phyloP scores from a whole-genome alignment of 495 filamentous ascomycete species.

The Extremus antarcticus region DNA sequence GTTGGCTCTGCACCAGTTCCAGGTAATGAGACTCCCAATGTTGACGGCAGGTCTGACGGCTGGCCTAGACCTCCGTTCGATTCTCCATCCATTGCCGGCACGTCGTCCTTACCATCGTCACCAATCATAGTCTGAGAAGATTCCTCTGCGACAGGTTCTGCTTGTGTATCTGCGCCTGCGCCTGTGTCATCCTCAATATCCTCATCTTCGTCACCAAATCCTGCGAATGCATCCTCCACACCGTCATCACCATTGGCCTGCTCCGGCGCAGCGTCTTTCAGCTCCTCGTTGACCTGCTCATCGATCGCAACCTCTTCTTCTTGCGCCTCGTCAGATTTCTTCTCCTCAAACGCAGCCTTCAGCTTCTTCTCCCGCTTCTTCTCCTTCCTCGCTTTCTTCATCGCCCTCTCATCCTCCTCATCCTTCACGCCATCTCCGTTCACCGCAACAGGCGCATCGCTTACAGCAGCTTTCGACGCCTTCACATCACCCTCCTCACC shows the following conservation, averaged over 20 bases:
- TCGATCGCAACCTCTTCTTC: constrained; percentile 21
- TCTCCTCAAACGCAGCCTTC: constrained; percentile 14
- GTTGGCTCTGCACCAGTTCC: constrained; percentile 41
- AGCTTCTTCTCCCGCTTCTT: constrained; percentile 25
- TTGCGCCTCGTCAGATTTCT: constrained; percentile 3
- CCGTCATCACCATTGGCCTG: constrained; percentile 3
- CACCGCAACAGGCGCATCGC: neutral
- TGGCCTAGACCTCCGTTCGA: constrained; percentile 11
- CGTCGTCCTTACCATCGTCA: neutral
- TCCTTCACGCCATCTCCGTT: constrained; percentile 22
- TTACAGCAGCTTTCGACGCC: constrained; percentile 7
- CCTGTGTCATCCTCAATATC: constrained; percentile 10
- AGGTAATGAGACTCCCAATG: constrained; percentile 45
- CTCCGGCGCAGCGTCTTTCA: constrained; percentile 22
- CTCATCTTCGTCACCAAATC: constrained; percentile 8
- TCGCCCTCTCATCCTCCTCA: constrained; percentile 7
- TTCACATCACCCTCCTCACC: neutral
- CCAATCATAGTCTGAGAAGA: neutral
- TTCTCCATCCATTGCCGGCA: neutral
- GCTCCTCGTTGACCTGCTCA: constrained; percentile 24
- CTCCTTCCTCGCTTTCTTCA: constrained; percentile 13
- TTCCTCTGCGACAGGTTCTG: neutral
- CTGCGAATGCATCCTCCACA: constrained; percentile 11
- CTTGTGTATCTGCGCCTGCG: neutral
- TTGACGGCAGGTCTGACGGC: constrained; percentile 39